Base-by-base conservation (phyloP, 116 monocot species). In the Phalaenopsis hybrid region DNA sequence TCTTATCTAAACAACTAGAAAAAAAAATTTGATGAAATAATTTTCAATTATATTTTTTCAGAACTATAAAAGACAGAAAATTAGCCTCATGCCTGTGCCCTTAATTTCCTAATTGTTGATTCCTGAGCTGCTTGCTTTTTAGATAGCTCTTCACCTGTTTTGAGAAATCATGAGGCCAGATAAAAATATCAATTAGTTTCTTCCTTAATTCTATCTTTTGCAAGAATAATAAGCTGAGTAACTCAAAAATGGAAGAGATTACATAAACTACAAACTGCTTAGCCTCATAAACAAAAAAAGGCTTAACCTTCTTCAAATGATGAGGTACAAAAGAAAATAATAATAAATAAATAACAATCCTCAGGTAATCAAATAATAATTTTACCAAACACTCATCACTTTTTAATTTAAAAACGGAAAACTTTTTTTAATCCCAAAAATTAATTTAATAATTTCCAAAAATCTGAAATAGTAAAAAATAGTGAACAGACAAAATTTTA, bases 101-200 rank as follows among this genome's bases (percentile, higher is more conserved):
- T 93, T 77, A 99, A 85, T 82, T 93, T 95, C 81, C 98, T 91
- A 69, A 99, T 99, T 59, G 94, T 94, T 52, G 89, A 84, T 83
- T 99, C 98, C 86, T 99, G 98, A 67, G 89, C 85, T 83, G 98
- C 98, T 95, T 99, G 98, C 84, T 99, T 99, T 85, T 95, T 99
- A 20, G 98, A 99, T 77, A 99, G 88, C 79, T 93, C 92, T 87
- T 95, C 98, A 79, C 98, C 98, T 99, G 85, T 85, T 81, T 59
- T 41, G 76, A 75, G 65, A 82, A 57, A 46, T 86, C 18, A 79
- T 55, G 49, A 49, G 4, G 18, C 57, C 4, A 59, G n/a, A 73
- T 51, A 73, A n/a, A 50, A 78, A 28, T 6, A 44, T 17, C 34
- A 81, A 59, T 15, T 2, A 76, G 28, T 59, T 25, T 31, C 11